Evolutionary conservation across 306 rosid species (phyloP), one percentile per base, ranked within the genome.

Genomic region (Citrullus colocynthis): DNA sequence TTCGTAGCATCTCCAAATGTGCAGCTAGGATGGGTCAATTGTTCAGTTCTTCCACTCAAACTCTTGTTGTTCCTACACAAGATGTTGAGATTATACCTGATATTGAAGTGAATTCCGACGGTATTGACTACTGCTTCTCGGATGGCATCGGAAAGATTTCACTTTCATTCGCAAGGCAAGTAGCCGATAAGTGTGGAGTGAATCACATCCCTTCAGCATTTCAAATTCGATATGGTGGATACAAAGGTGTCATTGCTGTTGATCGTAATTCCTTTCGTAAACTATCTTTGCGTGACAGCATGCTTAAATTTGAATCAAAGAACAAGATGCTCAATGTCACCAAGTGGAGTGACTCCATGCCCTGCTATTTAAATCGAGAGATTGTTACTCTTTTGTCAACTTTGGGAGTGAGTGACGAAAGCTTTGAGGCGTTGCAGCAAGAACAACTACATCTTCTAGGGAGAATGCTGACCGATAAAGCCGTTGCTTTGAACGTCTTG

Each of bases 1-100:
- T 94, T 76, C 93, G 91, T 13, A 94, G 95, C 48, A 76, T 94
- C 30, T 94, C 98, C 44, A 94, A 92, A 85, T 94, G 98, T 80
- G 98, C 98, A 24, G 97, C 98, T 51, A 88, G 98, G 86, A 94
- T 94, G 98, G 98, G 98, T 78, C 98, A 94, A 84, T 80, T 94
- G 72, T 94, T 94, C 85, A 94, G 98, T 80, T 90, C 97, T 51
- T 91, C 98, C 45, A 81, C 37, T 49, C 98, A 90, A 89, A 92
- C 95, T 74, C 79, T 89, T 78, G 85, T 70, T 75, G 94, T 94
- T 67, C 78, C 88, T 54, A 58, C 76, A 10, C 93, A 85, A 71
- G 98, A 94, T 34, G 89, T 92, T 48, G 97, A 94, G 83, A 74
- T 90, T 17, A 92, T 94, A 84, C 96, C 96, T n/a, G 98, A 94